Conservation (phyloP, 1,284 basidiomycete species). For the Malassezia yamatoensis region DNA sequence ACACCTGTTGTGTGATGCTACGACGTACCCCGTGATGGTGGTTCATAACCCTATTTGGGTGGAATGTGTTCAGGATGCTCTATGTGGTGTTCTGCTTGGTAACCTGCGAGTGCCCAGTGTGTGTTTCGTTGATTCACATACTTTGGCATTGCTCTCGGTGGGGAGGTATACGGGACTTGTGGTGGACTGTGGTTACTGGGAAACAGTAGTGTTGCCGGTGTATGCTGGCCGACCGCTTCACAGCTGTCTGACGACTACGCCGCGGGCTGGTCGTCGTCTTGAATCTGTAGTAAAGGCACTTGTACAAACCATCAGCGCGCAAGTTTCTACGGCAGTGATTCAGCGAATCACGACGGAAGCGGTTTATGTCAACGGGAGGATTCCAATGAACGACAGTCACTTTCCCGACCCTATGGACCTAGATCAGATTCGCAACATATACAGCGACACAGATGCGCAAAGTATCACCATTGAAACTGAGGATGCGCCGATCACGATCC, state of each 20-base stretch:
- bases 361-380: slow-evolving; percentile 23
- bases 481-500: slow-evolving; percentile 65
- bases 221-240: slow-evolving; percentile 31
- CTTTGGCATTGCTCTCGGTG: slow-evolving; percentile 70
- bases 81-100: slow-evolving; percentile 76
- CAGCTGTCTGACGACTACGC: slow-evolving; percentile 17
- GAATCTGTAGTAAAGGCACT: slow-evolving; percentile 19
- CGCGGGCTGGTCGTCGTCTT: slow-evolving; percentile 24
- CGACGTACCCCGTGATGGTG: slow-evolving; percentile 80
- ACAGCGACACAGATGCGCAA: not conserved
- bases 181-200: slow-evolving; percentile 78
- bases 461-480: not conserved
- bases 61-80: slow-evolving; percentile 70
- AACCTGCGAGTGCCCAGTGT: slow-evolving; percentile 81
- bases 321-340: slow-evolving; percentile 1
- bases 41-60: slow-evolving; percentile 81
- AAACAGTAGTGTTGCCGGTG: slow-evolving; percentile 72
- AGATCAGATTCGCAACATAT: not conserved
- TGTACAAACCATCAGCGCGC: slow-evolving; percentile 14
- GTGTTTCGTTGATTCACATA: slow-evolving; percentile 65
- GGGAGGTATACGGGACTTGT: slow-evolving; percentile 86
- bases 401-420: slow-evolving; percentile 1
- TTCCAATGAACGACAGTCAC: not conserved
- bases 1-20: slow-evolving; percentile 86
- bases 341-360: slow-evolving; percentile 33